Percentiles rank a stretch among this genome's conserved stretches.
phyloP scores from a whole-genome alignment of 2,329 filamentous ascomycete genomes.

The Clarireedia hainanense region DNA sequence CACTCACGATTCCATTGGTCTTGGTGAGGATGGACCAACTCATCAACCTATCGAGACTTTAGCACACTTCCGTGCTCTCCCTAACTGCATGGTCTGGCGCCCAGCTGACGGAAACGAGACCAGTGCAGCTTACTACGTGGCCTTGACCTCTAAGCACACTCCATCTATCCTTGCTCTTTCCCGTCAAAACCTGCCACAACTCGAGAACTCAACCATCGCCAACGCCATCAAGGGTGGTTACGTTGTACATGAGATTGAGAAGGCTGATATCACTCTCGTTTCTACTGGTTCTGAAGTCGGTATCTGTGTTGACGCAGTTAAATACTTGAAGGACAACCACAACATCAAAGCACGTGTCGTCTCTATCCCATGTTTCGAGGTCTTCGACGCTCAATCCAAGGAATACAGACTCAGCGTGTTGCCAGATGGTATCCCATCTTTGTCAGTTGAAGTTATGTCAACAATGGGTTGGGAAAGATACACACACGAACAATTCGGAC shows the following conservation, averaged over 20 bases:
- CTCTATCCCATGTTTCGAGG: constrained; percentile 93
- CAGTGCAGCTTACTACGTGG: constrained; percentile 93
- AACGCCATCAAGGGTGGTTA: constrained; percentile 93
- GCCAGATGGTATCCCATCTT: constrained; percentile 84
- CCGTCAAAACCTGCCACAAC: constrained; percentile 95
- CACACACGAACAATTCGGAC: constrained; percentile 97
- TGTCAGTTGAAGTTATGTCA: constrained; percentile 94
- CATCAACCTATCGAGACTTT: constrained; percentile 99
- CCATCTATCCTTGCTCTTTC: constrained; percentile 92
- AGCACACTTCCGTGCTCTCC: constrained; percentile 94
- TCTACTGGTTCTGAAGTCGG: constrained; percentile 94
- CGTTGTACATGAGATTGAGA: constrained; percentile 75
- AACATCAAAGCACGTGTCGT: constrained; percentile 83
- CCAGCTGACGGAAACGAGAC: constrained; percentile 98
- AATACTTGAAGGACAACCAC: constrained; percentile 84
- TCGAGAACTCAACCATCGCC: constrained; percentile 88
- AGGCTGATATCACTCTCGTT: constrained; percentile 80
- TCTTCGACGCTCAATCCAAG: constrained; percentile 90
- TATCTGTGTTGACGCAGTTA: constrained; percentile 87
- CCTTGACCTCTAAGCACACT: constrained; percentile 80
- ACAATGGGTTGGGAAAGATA: constrained; percentile 99
- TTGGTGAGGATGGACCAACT: constrained; percentile 96
- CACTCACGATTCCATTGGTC: constrained; percentile 98
- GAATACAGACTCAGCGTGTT: constrained; percentile 90
- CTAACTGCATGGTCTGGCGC: constrained; percentile 99